Percentiles rank a stretch among this genome's conserved stretches.
phyloP scores from a whole-genome alignment of 495 filamentous ascomycete species.

The Pseudoneurospora amorphoporcata region DNA sequence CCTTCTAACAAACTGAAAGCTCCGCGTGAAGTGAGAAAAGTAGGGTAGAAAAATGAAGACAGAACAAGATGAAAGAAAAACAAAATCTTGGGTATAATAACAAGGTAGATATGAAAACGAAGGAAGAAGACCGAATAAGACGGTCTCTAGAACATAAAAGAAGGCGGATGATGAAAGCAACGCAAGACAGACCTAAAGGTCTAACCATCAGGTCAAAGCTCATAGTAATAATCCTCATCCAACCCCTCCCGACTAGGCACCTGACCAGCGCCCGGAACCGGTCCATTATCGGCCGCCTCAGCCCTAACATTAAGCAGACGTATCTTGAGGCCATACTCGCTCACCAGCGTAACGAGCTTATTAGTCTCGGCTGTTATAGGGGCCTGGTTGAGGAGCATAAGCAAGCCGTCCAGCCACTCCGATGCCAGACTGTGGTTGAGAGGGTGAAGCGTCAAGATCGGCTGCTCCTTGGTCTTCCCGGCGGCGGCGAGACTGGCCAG shows the following conservation, averaged over 20 bases:
- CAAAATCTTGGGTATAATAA: conserved; percentile 2
- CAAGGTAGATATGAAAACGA: background rate
- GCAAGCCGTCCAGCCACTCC: conserved; percentile 92
- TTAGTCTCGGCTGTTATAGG: conserved; percentile 95
- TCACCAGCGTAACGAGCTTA: conserved; percentile 73
- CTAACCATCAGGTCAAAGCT: conserved; percentile 32
- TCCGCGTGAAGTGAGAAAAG: background rate
- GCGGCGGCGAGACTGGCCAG: background rate
- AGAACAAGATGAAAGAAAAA: background rate
- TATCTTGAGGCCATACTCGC: conserved; percentile 88
- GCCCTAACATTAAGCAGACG: conserved; percentile 84
- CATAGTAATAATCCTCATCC: conserved; percentile 62
- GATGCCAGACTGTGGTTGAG: conserved; percentile 73
- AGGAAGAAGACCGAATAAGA: background rate
- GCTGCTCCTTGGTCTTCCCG: conserved; percentile 35
- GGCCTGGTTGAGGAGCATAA: conserved; percentile 90
- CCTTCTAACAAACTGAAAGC: background rate
- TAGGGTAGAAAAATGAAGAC: background rate
- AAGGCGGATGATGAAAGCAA: background rate
- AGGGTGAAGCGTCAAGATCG: conserved; percentile 74
- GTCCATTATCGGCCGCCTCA: conserved; percentile 56
- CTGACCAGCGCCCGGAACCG: conserved; percentile 35
- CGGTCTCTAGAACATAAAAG: background rate
- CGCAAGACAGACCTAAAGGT: background rate
- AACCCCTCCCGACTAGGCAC: conserved; percentile 52